Evolutionary conservation across 768 basidiomycete species (phyloP), one percentile per base, ranked within the genome.

Genomic region (Xerocomellus dryophilus): DNA sequence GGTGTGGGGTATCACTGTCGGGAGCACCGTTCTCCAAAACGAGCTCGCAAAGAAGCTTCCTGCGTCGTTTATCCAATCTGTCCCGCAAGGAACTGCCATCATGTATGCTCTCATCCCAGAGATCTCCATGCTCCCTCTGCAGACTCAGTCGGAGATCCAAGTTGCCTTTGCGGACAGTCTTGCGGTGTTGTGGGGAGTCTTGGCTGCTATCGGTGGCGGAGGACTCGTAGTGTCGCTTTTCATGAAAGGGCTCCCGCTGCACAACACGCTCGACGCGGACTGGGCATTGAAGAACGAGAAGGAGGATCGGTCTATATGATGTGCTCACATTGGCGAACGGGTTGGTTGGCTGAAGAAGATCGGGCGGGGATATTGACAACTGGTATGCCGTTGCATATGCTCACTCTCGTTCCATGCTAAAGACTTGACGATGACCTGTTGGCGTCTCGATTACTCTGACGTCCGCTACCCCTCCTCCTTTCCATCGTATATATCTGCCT

Each of bases 1-100:
- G 74, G 69, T 70, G 7, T 79, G 80, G 76, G 82, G 82, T 5
- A 67, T 82, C 44, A 70, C 76, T 0, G 72, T 84, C 49, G 75
- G 77, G 6, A 69, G 72, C 8, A 73, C 76, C 0, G 71, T 83
- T 38, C 69, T 84, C 2, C 78, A 80, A 57, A 84, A 81, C 61
- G 53, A 75, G 49, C 74, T 84, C 15, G 62, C 61, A 9, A 66
- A 62, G 34, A 61, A 62, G 4, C 74, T 84, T 0, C 80, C 82
- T 0, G 41, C 46, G 0, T 66, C 59, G 0, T 80, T 80, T 54
- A 27, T 70, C 7, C 44, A 61, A 1, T 62, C 66, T 29, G 65
- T 78, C 56, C 71, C 73, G 0, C 53, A 61, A 18, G 76, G 74
- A 18, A 66, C 69, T 21, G 71, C 77, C 42, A 66, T 81, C 49